Conservation (phyloP, 2,329 filamentous ascomycete species). For the Juglanconis sp. region DNA sequence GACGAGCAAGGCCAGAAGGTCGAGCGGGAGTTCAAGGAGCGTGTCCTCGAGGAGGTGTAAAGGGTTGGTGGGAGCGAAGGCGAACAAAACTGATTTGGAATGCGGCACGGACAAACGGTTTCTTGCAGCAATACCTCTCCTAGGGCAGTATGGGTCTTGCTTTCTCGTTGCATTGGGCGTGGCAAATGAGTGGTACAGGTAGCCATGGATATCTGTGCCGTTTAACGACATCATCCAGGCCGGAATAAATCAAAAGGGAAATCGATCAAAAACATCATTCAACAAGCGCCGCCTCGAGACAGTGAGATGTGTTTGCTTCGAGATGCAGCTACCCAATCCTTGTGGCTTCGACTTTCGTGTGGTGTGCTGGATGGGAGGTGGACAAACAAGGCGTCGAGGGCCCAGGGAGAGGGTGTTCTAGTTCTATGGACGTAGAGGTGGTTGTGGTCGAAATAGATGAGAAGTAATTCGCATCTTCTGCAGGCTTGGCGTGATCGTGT, state of each 20-base stretch:
- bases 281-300: conserved; percentile 16
- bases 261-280: conserved; percentile 19
- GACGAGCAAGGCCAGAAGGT: conserved; percentile 98
- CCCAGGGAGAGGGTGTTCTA: conserved; percentile 4
- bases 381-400: conserved; percentile 2
- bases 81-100: conserved; percentile 20
- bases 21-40: conserved; percentile 99
- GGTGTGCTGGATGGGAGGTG: neutral
- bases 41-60: conserved; percentile 91
- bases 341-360: neutral
- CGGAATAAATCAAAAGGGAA: conserved; percentile 32
- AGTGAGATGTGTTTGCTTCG: conserved; percentile 15
- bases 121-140: conserved; percentile 36
- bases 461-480: neutral
- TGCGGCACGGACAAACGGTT: conserved; percentile 37
- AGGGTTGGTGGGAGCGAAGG: conserved; percentile 40
- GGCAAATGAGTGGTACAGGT: conserved; percentile 36
- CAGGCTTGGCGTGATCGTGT: neutral
- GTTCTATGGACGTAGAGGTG: neutral
- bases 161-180: conserved; percentile 47
- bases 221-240: conserved; percentile 28
- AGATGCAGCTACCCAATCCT: neutral
- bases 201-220: conserved; percentile 32
- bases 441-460: conserved; percentile 3
- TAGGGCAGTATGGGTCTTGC: conserved; percentile 42